These are phyloP conservation scores for Coemansia sp. DNA, from an alignment of 192 early-diverging fungal genomes.

Conservation along the genomic window DNA sequence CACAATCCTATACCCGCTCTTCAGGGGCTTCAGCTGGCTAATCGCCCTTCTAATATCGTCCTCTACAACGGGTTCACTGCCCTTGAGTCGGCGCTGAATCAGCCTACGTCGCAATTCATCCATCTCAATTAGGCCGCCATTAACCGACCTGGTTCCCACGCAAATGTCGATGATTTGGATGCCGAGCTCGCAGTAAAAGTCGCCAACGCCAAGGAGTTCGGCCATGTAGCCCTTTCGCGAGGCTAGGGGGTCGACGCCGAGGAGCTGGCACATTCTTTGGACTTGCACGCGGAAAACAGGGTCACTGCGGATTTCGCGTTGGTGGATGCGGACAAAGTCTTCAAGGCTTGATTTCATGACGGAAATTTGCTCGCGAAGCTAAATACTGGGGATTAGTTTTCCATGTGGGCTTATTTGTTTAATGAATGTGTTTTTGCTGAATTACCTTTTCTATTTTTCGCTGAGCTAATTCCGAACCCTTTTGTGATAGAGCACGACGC, in stretches of 20 bases:
- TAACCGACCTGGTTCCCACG: conserved; percentile 74
- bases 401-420: background rate
- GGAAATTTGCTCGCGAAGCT: conserved; percentile 68
- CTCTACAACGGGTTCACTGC: conserved; percentile 46
- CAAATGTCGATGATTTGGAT: conserved; percentile 94
- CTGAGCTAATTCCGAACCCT: conserved; percentile 45
- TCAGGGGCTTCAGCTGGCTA: conserved; percentile 81
- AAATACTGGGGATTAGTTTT: background rate
- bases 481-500: conserved; percentile 39
- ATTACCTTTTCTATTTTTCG: conserved; percentile 56
- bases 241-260: conserved; percentile 94
- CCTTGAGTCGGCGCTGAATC: conserved; percentile 60
- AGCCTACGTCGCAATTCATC: conserved; percentile 73
- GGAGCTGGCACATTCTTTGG: conserved; percentile 87
- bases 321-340: conserved; percentile 81
- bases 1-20: conserved; percentile 84
- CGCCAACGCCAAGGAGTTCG: conserved; percentile 89
- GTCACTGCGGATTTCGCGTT: conserved; percentile 83
- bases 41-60: conserved; percentile 89
- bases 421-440: background rate
- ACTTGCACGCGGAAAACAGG: conserved; percentile 86
- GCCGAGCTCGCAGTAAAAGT: conserved; percentile 95
- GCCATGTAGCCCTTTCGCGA: conserved; percentile 97
- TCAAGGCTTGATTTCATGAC: conserved; percentile 80
- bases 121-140: conserved; percentile 90